Evolutionary conservation across 2,329 filamentous ascomycete species (phyloP).

Genomic region (Microdochium bolleyi): DNA sequence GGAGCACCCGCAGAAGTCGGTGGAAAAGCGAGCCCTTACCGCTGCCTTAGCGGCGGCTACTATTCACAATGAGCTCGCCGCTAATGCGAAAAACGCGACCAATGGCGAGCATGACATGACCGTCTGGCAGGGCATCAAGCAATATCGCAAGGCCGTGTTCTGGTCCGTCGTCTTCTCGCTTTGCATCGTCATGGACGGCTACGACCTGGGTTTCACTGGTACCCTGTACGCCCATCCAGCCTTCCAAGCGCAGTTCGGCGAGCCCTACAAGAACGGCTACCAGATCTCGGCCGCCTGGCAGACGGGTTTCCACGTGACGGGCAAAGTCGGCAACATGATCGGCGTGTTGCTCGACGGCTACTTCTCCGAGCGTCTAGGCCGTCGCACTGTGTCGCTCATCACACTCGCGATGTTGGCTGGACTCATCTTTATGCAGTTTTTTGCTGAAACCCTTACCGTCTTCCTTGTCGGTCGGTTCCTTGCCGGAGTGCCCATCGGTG

Average conservation of each 20-base stretch:
- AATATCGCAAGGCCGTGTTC: constrained; percentile 1
- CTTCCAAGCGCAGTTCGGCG: constrained; percentile 19
- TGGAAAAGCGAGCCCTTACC: neutral
- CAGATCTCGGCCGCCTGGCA: constrained; percentile 33
- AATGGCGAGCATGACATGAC: neutral
- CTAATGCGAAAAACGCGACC: neutral
- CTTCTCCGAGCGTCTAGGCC: constrained; percentile 33
- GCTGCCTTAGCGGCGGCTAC: neutral
- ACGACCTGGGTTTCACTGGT: constrained; percentile 27
- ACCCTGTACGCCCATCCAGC: constrained; percentile 22
- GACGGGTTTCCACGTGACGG: constrained; percentile 35
- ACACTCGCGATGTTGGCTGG: constrained; percentile 37
- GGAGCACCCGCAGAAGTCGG: neutral
- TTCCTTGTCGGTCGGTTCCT: constrained; percentile 55
- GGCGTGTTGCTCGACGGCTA: constrained; percentile 50
- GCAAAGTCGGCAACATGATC: constrained; percentile 39
- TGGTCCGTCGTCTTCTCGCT: constrained; percentile 14
- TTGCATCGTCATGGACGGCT: constrained; percentile 14
- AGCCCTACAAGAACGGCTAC: constrained; percentile 9
- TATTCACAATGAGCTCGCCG: neutral
- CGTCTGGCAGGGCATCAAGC: neutral
- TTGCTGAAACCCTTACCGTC: constrained; percentile 44
- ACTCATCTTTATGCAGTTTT: constrained; percentile 57
- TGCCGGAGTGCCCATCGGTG: constrained; percentile 52
- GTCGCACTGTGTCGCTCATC: constrained; percentile 33